Conservation (phyloP, 176 grass and related monocot genomes). For the Juncus effusus region DNA sequence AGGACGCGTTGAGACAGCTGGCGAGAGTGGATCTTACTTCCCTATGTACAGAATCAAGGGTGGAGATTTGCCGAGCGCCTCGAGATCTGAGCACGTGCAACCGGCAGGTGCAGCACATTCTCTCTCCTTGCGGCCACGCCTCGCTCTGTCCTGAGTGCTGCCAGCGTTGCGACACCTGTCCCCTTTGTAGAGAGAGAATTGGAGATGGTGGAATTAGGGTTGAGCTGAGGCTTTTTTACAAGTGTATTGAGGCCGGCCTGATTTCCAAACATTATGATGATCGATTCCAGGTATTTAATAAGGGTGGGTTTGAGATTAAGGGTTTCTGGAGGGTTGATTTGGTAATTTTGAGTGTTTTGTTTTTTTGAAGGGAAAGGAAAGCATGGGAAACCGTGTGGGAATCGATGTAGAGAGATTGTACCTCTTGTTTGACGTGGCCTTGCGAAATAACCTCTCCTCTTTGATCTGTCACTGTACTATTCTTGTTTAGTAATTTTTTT, state of each 20-base stretch:
- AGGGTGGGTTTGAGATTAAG: not conserved
- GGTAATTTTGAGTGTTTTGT: not conserved
- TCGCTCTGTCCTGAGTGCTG: slow-evolving; percentile 88
- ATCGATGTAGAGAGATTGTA: slow-evolving; percentile 71
- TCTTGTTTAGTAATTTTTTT: slow-evolving; percentile 4
- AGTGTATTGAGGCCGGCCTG: slow-evolving; percentile 72
- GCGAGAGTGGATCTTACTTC: slow-evolving; percentile 81
- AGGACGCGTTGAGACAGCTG: slow-evolving; percentile 91
- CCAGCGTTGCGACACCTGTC: slow-evolving; percentile 82
- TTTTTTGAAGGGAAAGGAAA: slow-evolving; percentile 48
- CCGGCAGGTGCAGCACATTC: slow-evolving; percentile 67
- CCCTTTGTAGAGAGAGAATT: slow-evolving; percentile 76
- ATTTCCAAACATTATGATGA: slow-evolving; percentile 84
- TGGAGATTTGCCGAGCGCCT: slow-evolving; percentile 76
- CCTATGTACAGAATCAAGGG: slow-evolving; percentile 84
- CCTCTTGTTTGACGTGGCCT: slow-evolving; percentile 83
- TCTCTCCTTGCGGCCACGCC: slow-evolving; percentile 82
- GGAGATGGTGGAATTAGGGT: slow-evolving; percentile 41
- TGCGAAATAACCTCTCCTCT: slow-evolving; percentile 79
- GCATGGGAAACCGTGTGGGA: slow-evolving; percentile 39
- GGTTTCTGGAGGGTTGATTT: not conserved
- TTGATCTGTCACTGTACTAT: slow-evolving; percentile 93
- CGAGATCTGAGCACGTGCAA: slow-evolving; percentile 95
- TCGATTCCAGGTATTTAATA: slow-evolving; percentile 54
- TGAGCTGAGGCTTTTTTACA: slow-evolving; percentile 64